phyloP scores from a whole-genome alignment of 306 rosid genomes.

The Ziziphus jujuba region DNA sequence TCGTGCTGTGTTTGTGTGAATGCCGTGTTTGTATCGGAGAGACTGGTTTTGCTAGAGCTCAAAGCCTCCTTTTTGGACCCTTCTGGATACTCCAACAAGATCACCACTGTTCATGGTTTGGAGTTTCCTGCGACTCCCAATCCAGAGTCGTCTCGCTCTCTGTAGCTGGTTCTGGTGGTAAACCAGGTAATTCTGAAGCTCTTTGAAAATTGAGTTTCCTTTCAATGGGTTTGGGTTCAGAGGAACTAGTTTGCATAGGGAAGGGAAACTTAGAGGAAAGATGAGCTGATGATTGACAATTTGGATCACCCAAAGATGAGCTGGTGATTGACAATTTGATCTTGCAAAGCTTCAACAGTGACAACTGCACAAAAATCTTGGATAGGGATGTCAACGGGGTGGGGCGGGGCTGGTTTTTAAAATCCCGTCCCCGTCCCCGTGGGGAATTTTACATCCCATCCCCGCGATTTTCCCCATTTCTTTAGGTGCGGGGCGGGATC shows the following conservation, averaged over 20 bases:
- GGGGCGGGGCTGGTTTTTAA: no score
- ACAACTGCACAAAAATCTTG: no score
- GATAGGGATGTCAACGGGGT: no score
- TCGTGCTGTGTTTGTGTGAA: not conserved
- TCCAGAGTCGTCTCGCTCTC: conserved; percentile 27
- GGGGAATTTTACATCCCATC: no score
- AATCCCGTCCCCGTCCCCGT: no score
- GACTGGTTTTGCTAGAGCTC: conserved; percentile 29
- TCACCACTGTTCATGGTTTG: conserved; percentile 36
- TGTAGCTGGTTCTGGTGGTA: conserved; percentile 3
- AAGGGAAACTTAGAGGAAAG: conserved; percentile 23
- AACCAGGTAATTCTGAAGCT: conserved; percentile 28
- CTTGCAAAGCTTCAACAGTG: no score
- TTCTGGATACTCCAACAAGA: conserved; percentile 11
- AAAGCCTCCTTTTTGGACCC: conserved; percentile 32
- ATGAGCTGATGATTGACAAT: no score
- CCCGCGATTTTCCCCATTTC: no score
- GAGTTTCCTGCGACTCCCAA: conserved; percentile 31
- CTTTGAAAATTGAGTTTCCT: conserved; percentile 13
- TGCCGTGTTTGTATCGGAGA: conserved; percentile 11
- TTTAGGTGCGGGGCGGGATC: no score
- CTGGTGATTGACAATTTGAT: no score
- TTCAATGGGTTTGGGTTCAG: conserved; percentile 15
- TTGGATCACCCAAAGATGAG: no score
- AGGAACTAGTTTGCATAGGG: conserved; percentile 9